phyloP scores from a whole-genome alignment of 2,329 filamentous ascomycete genomes.

The Bipolaris oryzae region DNA sequence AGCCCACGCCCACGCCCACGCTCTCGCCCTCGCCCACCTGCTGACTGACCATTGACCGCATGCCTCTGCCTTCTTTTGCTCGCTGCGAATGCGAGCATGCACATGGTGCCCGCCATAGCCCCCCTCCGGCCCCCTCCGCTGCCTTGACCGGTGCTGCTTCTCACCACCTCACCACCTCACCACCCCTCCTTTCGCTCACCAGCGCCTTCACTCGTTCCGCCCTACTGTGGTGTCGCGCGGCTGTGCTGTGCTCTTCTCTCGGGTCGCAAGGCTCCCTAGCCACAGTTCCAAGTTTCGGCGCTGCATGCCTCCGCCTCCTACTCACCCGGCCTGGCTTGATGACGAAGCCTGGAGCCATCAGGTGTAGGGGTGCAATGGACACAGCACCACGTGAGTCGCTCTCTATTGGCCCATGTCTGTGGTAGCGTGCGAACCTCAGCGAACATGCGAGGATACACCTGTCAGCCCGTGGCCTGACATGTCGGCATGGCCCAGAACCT shows the following conservation, averaged over 20 bases:
- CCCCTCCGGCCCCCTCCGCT: neutral
- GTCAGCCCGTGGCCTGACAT: slow-evolving; percentile 15
- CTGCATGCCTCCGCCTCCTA: slow-evolving; percentile 30
- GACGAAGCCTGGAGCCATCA: slow-evolving; percentile 24
- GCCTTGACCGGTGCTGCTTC: slow-evolving; percentile 2
- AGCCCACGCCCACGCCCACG: neutral
- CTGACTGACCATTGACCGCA: no score
- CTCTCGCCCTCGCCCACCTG: neutral
- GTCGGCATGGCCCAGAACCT: slow-evolving; percentile 8
- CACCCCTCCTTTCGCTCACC: neutral
- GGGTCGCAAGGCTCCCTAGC: slow-evolving; percentile 5
- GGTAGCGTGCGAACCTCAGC: slow-evolving; percentile 4
- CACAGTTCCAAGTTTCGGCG: slow-evolving; percentile 18
- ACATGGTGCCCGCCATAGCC: neutral
- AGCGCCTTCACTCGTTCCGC: neutral
- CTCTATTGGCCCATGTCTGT: slow-evolving; percentile 13
- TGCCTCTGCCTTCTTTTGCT: no score
- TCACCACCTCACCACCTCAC: slow-evolving; percentile 4
- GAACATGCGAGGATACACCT: slow-evolving; percentile 22
- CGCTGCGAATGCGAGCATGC: no score
- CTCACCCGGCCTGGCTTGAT: slow-evolving; percentile 25
- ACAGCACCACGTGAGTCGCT: slow-evolving; percentile 14
- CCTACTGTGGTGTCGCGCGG: neutral
- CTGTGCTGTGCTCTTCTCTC: neutral
- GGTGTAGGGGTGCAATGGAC: slow-evolving; percentile 15